phyloP scores from a whole-genome alignment of 805 yeast species.

The Phaffomyces thermotolerans region DNA sequence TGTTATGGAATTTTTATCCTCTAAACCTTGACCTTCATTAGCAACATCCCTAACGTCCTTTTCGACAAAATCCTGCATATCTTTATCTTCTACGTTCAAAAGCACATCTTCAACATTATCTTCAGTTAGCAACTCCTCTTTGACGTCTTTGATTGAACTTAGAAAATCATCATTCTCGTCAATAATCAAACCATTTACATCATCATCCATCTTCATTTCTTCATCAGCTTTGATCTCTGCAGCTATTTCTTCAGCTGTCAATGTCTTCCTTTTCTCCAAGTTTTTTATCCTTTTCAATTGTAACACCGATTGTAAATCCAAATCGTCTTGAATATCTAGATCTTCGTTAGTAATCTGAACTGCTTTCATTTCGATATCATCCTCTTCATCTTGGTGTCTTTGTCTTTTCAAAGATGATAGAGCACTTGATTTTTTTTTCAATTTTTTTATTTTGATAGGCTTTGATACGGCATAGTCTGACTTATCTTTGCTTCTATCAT shows the following conservation, averaged over 20 bases:
- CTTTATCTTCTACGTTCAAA: neutral
- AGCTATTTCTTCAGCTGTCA: conserved; percentile 18
- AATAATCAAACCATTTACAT: conserved; percentile 17
- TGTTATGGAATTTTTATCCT: neutral
- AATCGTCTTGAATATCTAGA: conserved; percentile 14
- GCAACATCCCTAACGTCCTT: neutral
- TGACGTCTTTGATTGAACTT: conserved; percentile 16
- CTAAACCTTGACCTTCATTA: neutral
- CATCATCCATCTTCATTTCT: conserved; percentile 13
- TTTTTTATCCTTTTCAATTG: conserved; percentile 15
- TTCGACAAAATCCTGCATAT: neutral
- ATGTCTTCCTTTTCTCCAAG: conserved; percentile 12
- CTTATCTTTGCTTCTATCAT: conserved; percentile 7
- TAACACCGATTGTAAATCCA: conserved; percentile 21
- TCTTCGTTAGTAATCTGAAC: conserved; percentile 25
- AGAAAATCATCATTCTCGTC: conserved; percentile 33
- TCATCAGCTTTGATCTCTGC: conserved; percentile 15
- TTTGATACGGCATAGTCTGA: conserved; percentile 21
- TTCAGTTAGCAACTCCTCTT: neutral
- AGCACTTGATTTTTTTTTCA: conserved; percentile 15
- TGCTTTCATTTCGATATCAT: conserved; percentile 17
- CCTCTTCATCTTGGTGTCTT: conserved; percentile 10
- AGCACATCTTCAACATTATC: neutral
- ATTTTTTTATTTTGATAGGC: conserved; percentile 26
- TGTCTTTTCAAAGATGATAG: conserved; percentile 4